phyloP scores from a whole-genome alignment of 306 rosid genomes.

The Phaseolus lunatus region DNA sequence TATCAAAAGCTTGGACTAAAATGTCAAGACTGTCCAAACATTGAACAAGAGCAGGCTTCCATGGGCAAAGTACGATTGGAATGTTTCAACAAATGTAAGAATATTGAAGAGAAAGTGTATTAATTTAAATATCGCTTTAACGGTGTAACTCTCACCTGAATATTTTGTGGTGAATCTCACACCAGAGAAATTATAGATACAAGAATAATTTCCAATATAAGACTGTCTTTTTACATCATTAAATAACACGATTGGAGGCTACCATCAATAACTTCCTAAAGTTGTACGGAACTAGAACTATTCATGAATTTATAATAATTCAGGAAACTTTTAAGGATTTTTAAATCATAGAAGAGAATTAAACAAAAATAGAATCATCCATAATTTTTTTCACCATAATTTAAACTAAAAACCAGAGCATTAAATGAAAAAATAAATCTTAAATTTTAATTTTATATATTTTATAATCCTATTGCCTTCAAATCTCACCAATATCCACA shows the following conservation, averaged over 20 bases:
- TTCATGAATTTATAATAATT: background rate
- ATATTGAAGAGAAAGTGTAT: background rate
- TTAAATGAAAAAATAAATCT: slow-evolving; percentile 9
- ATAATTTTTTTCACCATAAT: slow-evolving; percentile 15
- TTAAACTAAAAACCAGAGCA: slow-evolving; percentile 13
- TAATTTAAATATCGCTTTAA: slow-evolving; percentile 8
- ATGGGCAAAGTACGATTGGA: background rate
- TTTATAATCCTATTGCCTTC: background rate
- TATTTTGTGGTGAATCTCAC: slow-evolving; percentile 34
- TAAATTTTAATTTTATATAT: background rate
- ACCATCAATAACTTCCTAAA: slow-evolving; percentile 17
- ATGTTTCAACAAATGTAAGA: slow-evolving; percentile 16
- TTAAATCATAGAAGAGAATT: slow-evolving; percentile 19
- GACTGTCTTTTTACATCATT: slow-evolving; percentile 22
- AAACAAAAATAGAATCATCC: slow-evolving; percentile 8
- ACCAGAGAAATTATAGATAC: slow-evolving; percentile 29
- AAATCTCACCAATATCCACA: slow-evolving; percentile 4
- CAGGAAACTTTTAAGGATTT: slow-evolving; percentile 16
- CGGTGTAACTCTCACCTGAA: background rate
- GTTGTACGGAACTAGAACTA: background rate
- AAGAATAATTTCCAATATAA: slow-evolving; percentile 12
- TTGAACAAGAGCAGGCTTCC: slow-evolving; percentile 13
- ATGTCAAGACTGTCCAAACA: slow-evolving; percentile 16
- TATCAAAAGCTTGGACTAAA: slow-evolving; percentile 24
- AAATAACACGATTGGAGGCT: slow-evolving; percentile 14